Percentiles rank a stretch among this genome's conserved stretches.
Evolutionary conservation across 371 early-diverging fungal species (phyloP).

Genomic region (Syncephalastrum contaminatum): DNA sequence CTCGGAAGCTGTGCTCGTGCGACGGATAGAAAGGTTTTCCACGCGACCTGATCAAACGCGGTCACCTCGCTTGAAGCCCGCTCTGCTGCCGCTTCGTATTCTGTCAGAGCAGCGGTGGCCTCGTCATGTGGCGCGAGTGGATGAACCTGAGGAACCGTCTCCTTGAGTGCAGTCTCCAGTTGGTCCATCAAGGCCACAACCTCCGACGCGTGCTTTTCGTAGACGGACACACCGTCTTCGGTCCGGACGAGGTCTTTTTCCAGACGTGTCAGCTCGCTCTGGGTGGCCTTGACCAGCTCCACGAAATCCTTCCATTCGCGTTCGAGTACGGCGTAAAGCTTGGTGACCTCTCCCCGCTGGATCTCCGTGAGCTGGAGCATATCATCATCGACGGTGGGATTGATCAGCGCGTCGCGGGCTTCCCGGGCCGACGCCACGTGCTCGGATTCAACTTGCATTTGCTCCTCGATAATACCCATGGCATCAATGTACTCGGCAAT

Average conservation of each 20-base stretch:
- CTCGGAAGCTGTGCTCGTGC: slow-evolving; percentile 11
- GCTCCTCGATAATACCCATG: slow-evolving; percentile 38
- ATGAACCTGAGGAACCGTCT: background rate
- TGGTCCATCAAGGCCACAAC: slow-evolving; percentile 12
- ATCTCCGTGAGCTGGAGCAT: slow-evolving; percentile 40
- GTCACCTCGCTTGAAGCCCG: slow-evolving; percentile 1
- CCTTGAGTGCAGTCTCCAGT: background rate
- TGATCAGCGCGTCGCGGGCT: slow-evolving; percentile 22
- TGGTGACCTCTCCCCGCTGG: slow-evolving; percentile 31
- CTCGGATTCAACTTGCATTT: slow-evolving; percentile 21
- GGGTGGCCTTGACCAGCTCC: slow-evolving; percentile 31
- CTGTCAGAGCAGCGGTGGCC: slow-evolving; percentile 7
- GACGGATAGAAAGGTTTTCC: slow-evolving; percentile 24
- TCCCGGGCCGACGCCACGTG: slow-evolving; percentile 33
- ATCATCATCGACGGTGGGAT: slow-evolving; percentile 24
- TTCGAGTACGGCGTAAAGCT: slow-evolving; percentile 31
- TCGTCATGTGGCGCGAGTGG: slow-evolving; percentile 24
- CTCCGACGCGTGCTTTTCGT: slow-evolving; percentile 16
- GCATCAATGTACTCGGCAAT: slow-evolving; percentile 42
- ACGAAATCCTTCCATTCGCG: slow-evolving; percentile 43
- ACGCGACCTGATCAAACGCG: slow-evolving; percentile 22
- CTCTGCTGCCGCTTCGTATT: slow-evolving; percentile 5
- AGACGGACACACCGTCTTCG: slow-evolving; percentile 27
- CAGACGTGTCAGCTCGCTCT: slow-evolving; percentile 31
- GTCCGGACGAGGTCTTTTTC: slow-evolving; percentile 31